Base-by-base conservation (phyloP, 768 basidiomycete species). In the Leccinum subgranulosum region DNA sequence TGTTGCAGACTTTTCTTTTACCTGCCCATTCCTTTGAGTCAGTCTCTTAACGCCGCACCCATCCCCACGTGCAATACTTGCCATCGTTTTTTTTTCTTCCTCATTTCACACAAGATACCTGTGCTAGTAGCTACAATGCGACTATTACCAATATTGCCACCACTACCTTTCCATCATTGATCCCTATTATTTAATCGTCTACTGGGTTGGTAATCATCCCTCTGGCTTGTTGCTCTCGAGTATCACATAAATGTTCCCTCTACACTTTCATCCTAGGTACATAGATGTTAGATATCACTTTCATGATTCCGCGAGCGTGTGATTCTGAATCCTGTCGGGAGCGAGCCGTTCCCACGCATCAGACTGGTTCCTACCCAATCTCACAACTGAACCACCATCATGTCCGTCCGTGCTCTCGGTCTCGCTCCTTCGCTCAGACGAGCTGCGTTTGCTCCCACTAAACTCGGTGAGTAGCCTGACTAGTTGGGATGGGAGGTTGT, bases 381-480 rank as follows among this genome's bases (percentile, higher is more conserved):
- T 51, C 50, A 17, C 47, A 57, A 53, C 56, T 50, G 41, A 70
- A 71, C 58, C 47, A 68, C 76, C 74, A 75, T 75, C 74, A 75
- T 75, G 71, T 74, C 74, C 58, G 57, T 70, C 48, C 81, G 85
- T 71, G 79, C 78, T 43, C 70, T 88, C 51, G 86, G 87, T 56
- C 73, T 89, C 47, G 78, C 82, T 23, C 73, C 84, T 17, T 76
- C 82, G 19, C 71, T 89, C 54, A 81, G 83, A 67, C 80, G 76
- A 58, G 75, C 77, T 19, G 76, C 76, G 0, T 77, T 87, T 58
- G 54, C 64, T 45, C 64, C 66, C 25, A 72, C n/a, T 43, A 43
- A 19, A 43, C 10, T 43, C 41, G 41, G 41, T 43, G 41, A n/a
- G 41, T 19, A 43, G 19, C 31, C 12, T 31, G 0, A 43, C 2